Conservation (phyloP, 192 early-diverging fungal genomes). For the Linnemannia elongata region DNA sequence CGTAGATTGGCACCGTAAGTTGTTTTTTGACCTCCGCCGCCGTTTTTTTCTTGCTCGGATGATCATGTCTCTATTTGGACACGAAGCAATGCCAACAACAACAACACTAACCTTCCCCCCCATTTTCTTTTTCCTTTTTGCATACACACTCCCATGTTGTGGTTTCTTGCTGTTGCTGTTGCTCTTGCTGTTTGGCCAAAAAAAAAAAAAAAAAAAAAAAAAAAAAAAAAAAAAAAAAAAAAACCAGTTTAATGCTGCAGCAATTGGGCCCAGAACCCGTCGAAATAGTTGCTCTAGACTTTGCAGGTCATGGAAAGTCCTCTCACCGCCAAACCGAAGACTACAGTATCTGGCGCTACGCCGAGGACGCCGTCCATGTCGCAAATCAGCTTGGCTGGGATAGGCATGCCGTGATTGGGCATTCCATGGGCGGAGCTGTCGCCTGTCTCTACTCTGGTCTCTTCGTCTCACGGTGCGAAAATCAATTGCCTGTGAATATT, state of each 20-base stretch:
- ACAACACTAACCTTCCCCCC: not conserved
- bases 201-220: not conserved
- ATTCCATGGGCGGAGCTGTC: slow-evolving; percentile 52
- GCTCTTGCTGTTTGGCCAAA: not conserved
- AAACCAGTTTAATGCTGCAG: slow-evolving; percentile 25
- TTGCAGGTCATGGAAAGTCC: slow-evolving; percentile 49
- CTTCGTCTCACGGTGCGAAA: slow-evolving; percentile 21
- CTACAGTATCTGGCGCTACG: slow-evolving; percentile 50
- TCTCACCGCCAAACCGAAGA: slow-evolving; percentile 40
- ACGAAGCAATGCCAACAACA: not conserved
- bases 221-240: not conserved
- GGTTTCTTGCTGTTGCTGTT: not conserved
- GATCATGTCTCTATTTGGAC: not conserved
- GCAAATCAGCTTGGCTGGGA: slow-evolving; percentile 40
- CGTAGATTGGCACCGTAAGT: slow-evolving; percentile 33
- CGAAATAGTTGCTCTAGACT: slow-evolving; percentile 44
- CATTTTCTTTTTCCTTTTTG: not conserved
- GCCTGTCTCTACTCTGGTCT: slow-evolving; percentile 33
- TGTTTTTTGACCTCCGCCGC: not conserved
- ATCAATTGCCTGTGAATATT: not conserved
- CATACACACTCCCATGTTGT: not conserved
- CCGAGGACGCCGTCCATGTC: slow-evolving; percentile 40
- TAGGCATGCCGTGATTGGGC: slow-evolving; percentile 43
- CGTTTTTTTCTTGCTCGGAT: not conserved
- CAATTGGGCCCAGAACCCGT: slow-evolving; percentile 44